A percentile compares a stretch with the other conserved stretches of the same genome.
Conservation (phyloP, 345 rosid species). For the Euphorbia tirucalli region DNA sequence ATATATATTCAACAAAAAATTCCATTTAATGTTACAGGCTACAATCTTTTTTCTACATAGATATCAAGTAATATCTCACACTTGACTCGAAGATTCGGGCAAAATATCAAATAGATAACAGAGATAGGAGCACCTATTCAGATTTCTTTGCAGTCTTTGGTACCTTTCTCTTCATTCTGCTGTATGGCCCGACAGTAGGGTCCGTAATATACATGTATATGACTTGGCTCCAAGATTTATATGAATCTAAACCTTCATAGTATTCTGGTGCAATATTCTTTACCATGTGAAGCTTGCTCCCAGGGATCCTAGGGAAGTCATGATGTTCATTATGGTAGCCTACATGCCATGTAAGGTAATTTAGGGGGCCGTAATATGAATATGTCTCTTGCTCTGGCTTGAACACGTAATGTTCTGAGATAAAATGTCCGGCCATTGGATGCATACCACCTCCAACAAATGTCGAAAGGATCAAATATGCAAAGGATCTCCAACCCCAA, state of each 20-base stretch:
- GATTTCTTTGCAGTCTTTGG: constrained; percentile 41
- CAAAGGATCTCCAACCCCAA: constrained; percentile 71
- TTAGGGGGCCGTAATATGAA: constrained; percentile 85
- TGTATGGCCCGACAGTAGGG: constrained; percentile 63
- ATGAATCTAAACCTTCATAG: constrained; percentile 53
- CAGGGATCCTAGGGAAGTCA: constrained; percentile 88
- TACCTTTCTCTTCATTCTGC: constrained; percentile 81
- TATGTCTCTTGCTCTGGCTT: constrained; percentile 80
- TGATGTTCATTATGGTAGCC: constrained; percentile 95
- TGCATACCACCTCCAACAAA: constrained; percentile 93
- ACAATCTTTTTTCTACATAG: background rate
- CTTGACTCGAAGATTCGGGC: background rate
- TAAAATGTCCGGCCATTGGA: constrained; percentile 89
- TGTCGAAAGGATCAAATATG: constrained; percentile 74
- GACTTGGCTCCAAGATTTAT: constrained; percentile 86
- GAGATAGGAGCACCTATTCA: constrained; percentile 34
- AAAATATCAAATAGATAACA: background rate
- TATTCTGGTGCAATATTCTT: constrained; percentile 84
- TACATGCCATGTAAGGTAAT: constrained; percentile 70
- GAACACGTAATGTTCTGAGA: constrained; percentile 86
- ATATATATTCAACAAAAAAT: constrained; percentile 13
- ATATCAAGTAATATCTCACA: background rate
- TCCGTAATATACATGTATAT: constrained; percentile 81
- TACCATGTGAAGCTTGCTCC: constrained; percentile 73
- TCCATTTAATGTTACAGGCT: constrained; percentile 26